Evolutionary conservation across 2,329 filamentous ascomycete species (phyloP), one percentile per base, ranked within the genome.

Genomic region (Trichoderma polysporum): DNA sequence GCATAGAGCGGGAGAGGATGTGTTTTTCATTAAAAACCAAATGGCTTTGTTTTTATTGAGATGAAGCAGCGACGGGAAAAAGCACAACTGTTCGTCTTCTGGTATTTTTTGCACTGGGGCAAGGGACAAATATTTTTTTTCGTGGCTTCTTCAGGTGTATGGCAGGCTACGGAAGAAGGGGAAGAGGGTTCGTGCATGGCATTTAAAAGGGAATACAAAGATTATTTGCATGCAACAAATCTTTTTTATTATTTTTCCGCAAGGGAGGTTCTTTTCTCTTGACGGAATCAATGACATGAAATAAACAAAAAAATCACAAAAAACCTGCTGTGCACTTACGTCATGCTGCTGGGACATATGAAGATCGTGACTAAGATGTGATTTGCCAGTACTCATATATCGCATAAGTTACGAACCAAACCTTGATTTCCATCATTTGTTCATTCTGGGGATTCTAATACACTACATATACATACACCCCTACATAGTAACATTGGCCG

Each of bases 1-100:
- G 85, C 88, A 79, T 90, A 88, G 81, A 79, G 70, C 66, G 67
- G 41, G 19, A 35, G 19, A 15, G 15, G 47, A 35, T 33, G 41
- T n/a, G 25, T 45, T 41, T 41, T 52, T n/a, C n/a, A n/a, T 45
- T 60, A 8, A 29, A 27, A 56, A 31, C 25, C 47, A 39, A 61
- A 61, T 52, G 45, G 58, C 58, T 61, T 61, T 61, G 58, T 62
- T 35, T 62, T 60, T 31, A 39, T 29, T 25, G 49, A 54, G 49
- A 53, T 52, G 59, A 52, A 45, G 41, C 41, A 19, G 25, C 50
- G 49, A 47, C 58, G n/a, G 39, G 35, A 41, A 53, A 47, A 33
- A 50, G 39, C 45, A 53, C 45, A 35, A 41, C 45, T 39, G 50
- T 19, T 15, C 39, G 52, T 27, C 15, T 52, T 52, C 61, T 67